These are phyloP conservation scores for Musa acuminata DNA, from an alignment of 176 grass and related monocot species.

Conservation along the genomic window DNA sequence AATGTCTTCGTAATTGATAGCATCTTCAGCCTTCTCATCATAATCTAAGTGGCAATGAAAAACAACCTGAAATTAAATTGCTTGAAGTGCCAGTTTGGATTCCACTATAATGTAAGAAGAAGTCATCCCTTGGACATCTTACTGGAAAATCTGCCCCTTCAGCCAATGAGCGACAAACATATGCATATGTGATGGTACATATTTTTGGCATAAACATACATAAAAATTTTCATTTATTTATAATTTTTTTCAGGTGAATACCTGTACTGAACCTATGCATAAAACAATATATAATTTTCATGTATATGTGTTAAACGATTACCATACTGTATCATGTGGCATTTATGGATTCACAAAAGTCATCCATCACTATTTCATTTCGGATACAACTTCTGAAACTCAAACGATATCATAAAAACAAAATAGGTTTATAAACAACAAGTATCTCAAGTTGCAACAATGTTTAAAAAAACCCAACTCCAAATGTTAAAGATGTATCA, in stretches of 20 bases:
- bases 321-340: not conserved
- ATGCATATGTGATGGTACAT: not conserved
- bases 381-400: not conserved
- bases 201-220: not conserved
- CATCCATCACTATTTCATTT: not conserved
- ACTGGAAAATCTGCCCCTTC: not conserved
- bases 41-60: constrained; percentile 53
- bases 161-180: not conserved
- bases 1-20: constrained; percentile 95
- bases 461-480: not conserved
- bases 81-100: not conserved
- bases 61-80: constrained; percentile 18
- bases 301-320: not conserved
- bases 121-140: not conserved
- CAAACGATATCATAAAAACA: not conserved
- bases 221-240: too few relatives aligned
- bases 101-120: not conserved
- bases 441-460: not conserved
- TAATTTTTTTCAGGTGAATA: not conserved
- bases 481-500: too few relatives aligned
- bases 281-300: not conserved
- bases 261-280: not conserved
- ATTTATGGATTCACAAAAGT: not conserved
- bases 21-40: constrained; percentile 97
- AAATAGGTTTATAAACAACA: not conserved